A percentile compares a stretch with the other conserved stretches of the same genome.
Conservation (phyloP, 345 rosid species). For the Aquilaria yunnanensis region DNA sequence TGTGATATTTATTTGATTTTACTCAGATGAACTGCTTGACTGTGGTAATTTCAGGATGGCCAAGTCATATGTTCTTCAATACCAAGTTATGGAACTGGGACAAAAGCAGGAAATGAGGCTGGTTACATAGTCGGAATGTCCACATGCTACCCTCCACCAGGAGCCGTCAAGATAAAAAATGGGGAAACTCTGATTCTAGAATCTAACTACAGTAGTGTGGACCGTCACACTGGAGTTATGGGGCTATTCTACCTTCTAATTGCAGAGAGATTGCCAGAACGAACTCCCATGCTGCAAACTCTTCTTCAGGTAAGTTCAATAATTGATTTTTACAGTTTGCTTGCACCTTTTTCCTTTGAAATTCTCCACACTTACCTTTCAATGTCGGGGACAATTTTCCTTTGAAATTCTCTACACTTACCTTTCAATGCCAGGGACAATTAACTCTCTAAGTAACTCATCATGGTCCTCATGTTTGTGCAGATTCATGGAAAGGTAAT, state of each 20-base stretch:
- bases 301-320: slow-evolving; percentile 26
- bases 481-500: slow-evolving; percentile 19
- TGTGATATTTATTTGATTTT: too few species aligned
- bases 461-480: slow-evolving; percentile 2
- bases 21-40: slow-evolving; percentile 4
- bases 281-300: slow-evolving; percentile 8
- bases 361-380: too few species aligned
- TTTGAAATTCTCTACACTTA: background rate
- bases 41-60: slow-evolving; percentile 45
- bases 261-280: slow-evolving; percentile 40
- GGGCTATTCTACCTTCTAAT: slow-evolving; percentile 69
- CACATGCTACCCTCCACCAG: slow-evolving; percentile 69
- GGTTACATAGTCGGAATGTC: slow-evolving; percentile 96
- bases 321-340: background rate
- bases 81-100: slow-evolving; percentile 61
- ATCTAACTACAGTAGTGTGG: slow-evolving; percentile 46
- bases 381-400: slow-evolving; percentile 7
- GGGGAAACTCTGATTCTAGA: slow-evolving; percentile 66
- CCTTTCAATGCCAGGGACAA: slow-evolving; percentile 8
- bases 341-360: background rate
- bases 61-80: slow-evolving; percentile 48
- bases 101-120: slow-evolving; percentile 75
- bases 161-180: slow-evolving; percentile 43
- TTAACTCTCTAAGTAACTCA: background rate
- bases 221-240: slow-evolving; percentile 78